A percentile compares a stretch with the other conserved stretches of the same genome.
phyloP scores from a whole-genome alignment of 2,329 filamentous ascomycete species.

The Ascochyta lentis region DNA sequence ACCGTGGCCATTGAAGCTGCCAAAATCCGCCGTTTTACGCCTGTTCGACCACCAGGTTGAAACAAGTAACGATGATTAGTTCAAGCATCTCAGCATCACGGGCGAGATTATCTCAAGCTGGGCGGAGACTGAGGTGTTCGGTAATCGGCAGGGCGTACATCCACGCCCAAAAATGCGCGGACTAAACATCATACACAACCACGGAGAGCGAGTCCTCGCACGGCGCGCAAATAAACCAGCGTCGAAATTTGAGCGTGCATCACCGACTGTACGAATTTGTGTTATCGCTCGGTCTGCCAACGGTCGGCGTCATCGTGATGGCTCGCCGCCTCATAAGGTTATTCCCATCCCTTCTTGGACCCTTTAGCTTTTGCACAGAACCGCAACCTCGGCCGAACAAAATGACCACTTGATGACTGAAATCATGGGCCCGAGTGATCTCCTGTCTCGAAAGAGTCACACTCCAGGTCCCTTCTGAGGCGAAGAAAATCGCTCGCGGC shows the following conservation, averaged over 20 bases:
- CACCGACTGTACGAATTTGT: constrained; percentile 5
- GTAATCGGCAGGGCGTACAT: constrained; percentile 27
- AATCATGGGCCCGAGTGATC: constrained; percentile 22
- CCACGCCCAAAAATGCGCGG: constrained; percentile 32
- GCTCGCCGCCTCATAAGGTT: constrained; percentile 31
- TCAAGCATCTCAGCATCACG: not conserved
- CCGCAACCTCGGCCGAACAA: constrained; percentile 35
- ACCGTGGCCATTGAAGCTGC: constrained; percentile 31
- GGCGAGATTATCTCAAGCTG: constrained; percentile 1
- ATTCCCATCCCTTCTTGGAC: constrained; percentile 16
- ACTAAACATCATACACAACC: constrained; percentile 22
- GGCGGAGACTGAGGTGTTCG: constrained; percentile 11
- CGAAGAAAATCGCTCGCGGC: constrained; percentile 30
- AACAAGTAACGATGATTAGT: constrained; percentile 28
- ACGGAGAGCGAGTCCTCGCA: constrained; percentile 7
- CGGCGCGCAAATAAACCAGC: constrained; percentile 9
- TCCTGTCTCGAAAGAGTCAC: constrained; percentile 13
- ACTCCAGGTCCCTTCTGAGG: constrained; percentile 4
- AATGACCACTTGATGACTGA: constrained; percentile 16
- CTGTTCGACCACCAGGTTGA: constrained; percentile 24
- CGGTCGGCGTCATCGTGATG: constrained; percentile 28
- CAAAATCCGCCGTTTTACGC: constrained; percentile 16
- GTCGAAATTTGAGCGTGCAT: constrained; percentile 5
- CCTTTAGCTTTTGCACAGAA: constrained; percentile 10
- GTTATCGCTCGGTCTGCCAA: constrained; percentile 10